Evolutionary conservation across 2,329 filamentous ascomycete species (phyloP).

Genomic region (Chrysosporium keratinophilum): DNA sequence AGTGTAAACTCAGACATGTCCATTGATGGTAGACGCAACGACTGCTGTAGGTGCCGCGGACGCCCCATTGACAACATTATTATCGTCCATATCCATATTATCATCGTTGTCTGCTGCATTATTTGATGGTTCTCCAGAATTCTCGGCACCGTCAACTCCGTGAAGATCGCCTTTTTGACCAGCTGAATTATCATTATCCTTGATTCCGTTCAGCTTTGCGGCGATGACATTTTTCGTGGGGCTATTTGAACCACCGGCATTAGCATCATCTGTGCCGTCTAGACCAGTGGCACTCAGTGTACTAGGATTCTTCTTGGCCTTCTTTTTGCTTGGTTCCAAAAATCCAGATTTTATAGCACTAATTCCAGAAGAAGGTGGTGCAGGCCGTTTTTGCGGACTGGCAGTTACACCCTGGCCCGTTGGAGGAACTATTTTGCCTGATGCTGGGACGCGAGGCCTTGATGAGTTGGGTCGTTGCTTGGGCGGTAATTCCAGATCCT

Average conservation of each 20-base stretch:
- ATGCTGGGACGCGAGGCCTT: constrained; percentile 37
- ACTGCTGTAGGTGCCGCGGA: not conserved
- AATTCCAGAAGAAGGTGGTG: constrained; percentile 9
- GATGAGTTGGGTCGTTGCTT: constrained; percentile 60
- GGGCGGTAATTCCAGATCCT: constrained; percentile 87
- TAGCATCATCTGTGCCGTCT: constrained; percentile 16
- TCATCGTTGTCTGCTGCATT: constrained; percentile 1
- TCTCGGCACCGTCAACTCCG: not conserved
- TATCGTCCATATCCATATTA: constrained; percentile 7
- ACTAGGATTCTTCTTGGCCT: constrained; percentile 34
- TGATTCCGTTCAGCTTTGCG: constrained; percentile 6
- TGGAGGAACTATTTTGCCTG: constrained; percentile 36
- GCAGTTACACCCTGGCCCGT: constrained; percentile 5
- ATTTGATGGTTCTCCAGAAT: not conserved
- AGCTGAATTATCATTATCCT: not conserved
- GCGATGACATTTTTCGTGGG: not conserved
- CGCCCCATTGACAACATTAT: not conserved
- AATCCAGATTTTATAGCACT: constrained; percentile 21
- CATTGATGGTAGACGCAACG: not conserved
- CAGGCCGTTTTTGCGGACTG: constrained; percentile 15
- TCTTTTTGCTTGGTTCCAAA: constrained; percentile 35
- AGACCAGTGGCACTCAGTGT: constrained; percentile 24
- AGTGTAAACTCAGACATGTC: not conserved
- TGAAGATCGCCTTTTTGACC: constrained; percentile 1
- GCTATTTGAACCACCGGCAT: not conserved